These are phyloP conservation scores for Tetrahymena thermophila DNA, from an alignment of 73 alveolate genomes.

Conservation along the genomic window DNA sequence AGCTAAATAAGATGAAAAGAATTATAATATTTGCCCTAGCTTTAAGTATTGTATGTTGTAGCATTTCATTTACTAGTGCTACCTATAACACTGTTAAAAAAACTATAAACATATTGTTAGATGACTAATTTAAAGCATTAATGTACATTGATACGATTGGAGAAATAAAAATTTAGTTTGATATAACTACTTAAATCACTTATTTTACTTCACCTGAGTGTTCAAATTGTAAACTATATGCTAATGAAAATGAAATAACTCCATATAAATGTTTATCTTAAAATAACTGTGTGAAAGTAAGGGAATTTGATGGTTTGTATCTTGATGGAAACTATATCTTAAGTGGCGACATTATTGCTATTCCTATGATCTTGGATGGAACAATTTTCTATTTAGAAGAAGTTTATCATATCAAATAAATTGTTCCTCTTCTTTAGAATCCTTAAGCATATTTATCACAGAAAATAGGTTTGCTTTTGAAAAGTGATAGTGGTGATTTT, in stretches of 20 bases:
- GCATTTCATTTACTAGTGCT: background rate
- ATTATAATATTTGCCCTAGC: background rate
- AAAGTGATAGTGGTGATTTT: background rate
- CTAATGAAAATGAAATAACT: background rate
- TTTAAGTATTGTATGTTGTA: background rate
- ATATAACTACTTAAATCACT: background rate
- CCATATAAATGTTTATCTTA: background rate
- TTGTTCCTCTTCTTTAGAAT: background rate
- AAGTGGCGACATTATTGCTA: background rate
- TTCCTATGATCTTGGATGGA: background rate
- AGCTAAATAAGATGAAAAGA: background rate
- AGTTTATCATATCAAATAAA: background rate
- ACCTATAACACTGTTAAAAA: background rate
- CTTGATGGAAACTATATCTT: background rate
- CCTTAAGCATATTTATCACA: background rate
- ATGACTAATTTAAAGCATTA: background rate
- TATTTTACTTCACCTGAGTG: background rate
- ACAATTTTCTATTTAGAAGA: background rate
- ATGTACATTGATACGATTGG: background rate
- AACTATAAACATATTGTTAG: background rate
- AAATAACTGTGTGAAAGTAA: background rate
- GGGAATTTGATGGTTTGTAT: background rate
- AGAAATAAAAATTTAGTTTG: too few species aligned
- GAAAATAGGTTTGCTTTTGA: background rate
- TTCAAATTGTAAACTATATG: background rate